These are phyloP conservation scores for Aspergillus panamensis DNA, from an alignment of 495 filamentous ascomycete species.

Conservation along the genomic window DNA sequence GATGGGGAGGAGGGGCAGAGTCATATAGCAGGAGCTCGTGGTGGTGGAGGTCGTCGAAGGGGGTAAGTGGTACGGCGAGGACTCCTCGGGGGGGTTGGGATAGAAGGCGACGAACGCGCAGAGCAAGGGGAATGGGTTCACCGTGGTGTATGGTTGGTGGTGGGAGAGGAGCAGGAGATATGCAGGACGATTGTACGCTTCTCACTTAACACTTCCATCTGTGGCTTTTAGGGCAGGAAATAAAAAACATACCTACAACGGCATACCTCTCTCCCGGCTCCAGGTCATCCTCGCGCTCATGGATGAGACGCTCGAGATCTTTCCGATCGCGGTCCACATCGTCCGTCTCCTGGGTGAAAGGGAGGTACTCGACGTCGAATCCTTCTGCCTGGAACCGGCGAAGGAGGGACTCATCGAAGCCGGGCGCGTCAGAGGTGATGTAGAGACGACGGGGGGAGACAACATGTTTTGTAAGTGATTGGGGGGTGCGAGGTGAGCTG, in stretches of 20 bases:
- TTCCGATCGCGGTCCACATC: slow-evolving; percentile 37
- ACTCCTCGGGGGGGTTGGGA: slow-evolving; percentile 33
- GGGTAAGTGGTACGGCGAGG: slow-evolving; percentile 10
- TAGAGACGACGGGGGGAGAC: slow-evolving; percentile 42
- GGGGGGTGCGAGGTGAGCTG: slow-evolving; percentile 9
- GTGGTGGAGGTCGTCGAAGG: slow-evolving; percentile 29
- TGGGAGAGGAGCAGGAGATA: slow-evolving; percentile 51
- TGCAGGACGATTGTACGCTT: slow-evolving; percentile 59
- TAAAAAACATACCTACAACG: slow-evolving; percentile 40
- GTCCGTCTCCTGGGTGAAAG: slow-evolving; percentile 42
- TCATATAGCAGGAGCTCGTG: slow-evolving; percentile 37
- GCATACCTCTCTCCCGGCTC: slow-evolving; percentile 46
- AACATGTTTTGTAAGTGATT: not conserved
- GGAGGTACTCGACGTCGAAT: slow-evolving; percentile 59
- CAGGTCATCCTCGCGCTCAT: slow-evolving; percentile 44
- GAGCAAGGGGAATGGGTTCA: slow-evolving; percentile 41
- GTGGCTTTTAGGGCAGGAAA: not conserved
- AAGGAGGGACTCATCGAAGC: slow-evolving; percentile 54
- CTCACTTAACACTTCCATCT: not conserved
- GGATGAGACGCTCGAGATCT: slow-evolving; percentile 42
- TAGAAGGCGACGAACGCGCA: slow-evolving; percentile 58
- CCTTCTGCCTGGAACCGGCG: slow-evolving; percentile 60
- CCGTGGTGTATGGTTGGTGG: slow-evolving; percentile 37
- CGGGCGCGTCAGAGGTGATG: slow-evolving; percentile 55
- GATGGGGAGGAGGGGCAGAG: slow-evolving; percentile 47